Percentiles rank a stretch among this genome's conserved stretches.
These are phyloP conservation scores for Syncephalis plumigaleata DNA, from an alignment of 371 early-diverging fungal species.

Conservation along the genomic window DNA sequence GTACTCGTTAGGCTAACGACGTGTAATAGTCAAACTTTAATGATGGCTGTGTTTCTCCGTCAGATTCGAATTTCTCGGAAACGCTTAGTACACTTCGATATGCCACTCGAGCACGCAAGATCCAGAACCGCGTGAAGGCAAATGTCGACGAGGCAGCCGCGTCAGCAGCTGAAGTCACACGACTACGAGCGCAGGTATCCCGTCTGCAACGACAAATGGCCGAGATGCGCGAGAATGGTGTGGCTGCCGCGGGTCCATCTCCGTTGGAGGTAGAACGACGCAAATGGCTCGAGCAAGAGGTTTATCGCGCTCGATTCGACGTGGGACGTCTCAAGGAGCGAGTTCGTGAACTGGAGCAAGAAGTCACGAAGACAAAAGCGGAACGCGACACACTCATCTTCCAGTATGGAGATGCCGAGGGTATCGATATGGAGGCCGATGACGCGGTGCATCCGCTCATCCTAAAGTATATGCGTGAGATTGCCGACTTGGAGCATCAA, in stretches of 20 bases:
- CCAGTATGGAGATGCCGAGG: constrained; percentile 21
- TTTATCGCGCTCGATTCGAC: constrained; percentile 22
- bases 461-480: constrained; percentile 18
- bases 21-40: constrained; percentile 60
- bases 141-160: constrained; percentile 36
- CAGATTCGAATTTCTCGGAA: constrained; percentile 67
- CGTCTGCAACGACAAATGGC: constrained; percentile 46
- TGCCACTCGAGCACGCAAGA: constrained; percentile 76
- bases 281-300: constrained; percentile 22
- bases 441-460: constrained; percentile 30
- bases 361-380: constrained; percentile 29
- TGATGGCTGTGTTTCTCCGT: constrained; percentile 87
- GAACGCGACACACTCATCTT: constrained; percentile 40
- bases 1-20: not conserved
- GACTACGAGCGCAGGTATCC: constrained; percentile 49
- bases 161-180: constrained; percentile 33
- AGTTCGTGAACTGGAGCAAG: constrained; percentile 21
- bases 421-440: constrained; percentile 4
- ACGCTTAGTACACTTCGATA: constrained; percentile 85
- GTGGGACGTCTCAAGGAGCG: constrained; percentile 30
- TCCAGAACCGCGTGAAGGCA: constrained; percentile 74
- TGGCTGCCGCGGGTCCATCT: constrained; percentile 2
- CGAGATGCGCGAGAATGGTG: constrained; percentile 22
- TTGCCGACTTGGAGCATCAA: too few relatives aligned
- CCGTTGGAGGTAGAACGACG: constrained; percentile 7